A percentile compares a stretch with the other conserved stretches of the same genome.
phyloP scores from a whole-genome alignment of 768 basidiomycete genomes.

The Boletus pseudo-olivaceus region DNA sequence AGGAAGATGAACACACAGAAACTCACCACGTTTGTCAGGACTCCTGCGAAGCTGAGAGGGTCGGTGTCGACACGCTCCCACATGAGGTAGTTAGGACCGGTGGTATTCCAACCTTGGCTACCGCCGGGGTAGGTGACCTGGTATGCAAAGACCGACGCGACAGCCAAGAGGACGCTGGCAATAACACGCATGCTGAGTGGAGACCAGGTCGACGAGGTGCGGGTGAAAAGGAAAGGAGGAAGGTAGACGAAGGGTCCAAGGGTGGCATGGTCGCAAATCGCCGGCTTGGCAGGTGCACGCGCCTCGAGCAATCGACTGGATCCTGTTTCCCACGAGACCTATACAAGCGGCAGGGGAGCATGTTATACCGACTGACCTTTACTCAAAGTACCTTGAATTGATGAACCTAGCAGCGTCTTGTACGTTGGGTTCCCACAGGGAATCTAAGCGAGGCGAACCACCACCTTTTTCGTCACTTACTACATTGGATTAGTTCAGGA shows the following conservation, averaged over 20 bases:
- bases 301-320: background rate
- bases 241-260: background rate
- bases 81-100: constrained; percentile 47
- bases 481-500: too few relatives aligned
- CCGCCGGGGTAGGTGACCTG: constrained; percentile 50
- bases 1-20: background rate
- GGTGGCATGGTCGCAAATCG: constrained; percentile 1
- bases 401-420: too few relatives aligned
- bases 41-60: constrained; percentile 58
- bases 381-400: too few relatives aligned
- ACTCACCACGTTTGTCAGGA: constrained; percentile 62
- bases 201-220: background rate
- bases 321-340: background rate
- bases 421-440: too few relatives aligned
- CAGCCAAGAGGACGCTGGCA: constrained; percentile 43
- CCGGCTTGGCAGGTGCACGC: constrained; percentile 4
- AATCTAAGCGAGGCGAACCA: too few relatives aligned
- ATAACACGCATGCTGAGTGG: constrained; percentile 42
- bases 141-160: constrained; percentile 62
- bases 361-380: background rate
- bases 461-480: too few relatives aligned
- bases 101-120: constrained; percentile 53
- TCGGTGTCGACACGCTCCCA: constrained; percentile 73
- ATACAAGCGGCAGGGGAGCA: background rate
- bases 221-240: background rate